phyloP scores from a whole-genome alignment of 495 filamentous ascomycete species.

The Neurospora sp. region DNA sequence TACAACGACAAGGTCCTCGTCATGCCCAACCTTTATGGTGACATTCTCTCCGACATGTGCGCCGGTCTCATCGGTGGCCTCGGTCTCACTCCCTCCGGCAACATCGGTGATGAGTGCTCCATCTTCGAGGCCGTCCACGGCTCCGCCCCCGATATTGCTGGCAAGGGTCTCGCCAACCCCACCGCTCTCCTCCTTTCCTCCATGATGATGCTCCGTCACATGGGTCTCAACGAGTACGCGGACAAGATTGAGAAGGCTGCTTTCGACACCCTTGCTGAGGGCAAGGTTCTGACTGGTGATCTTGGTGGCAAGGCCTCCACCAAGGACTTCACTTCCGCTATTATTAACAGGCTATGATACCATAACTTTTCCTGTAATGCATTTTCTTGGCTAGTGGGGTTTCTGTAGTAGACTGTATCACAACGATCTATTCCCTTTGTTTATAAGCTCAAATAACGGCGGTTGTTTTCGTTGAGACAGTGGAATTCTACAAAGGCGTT shows the following conservation, averaged over 20 bases:
- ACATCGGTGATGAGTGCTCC: constrained; percentile 97
- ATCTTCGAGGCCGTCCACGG: constrained; percentile 99
- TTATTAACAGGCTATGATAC: constrained; percentile 68
- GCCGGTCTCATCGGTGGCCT: constrained; percentile 96
- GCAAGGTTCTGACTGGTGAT: constrained; percentile 91
- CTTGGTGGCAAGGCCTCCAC: constrained; percentile 92
- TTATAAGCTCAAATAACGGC: background rate
- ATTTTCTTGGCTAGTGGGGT: constrained; percentile 4
- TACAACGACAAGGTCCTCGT: constrained; percentile 99
- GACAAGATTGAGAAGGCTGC: constrained; percentile 84
- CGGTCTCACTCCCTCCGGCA: constrained; percentile 91
- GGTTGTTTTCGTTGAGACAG: background rate
- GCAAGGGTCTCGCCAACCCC: constrained; percentile 90
- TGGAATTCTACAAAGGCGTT: background rate
- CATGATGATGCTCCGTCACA: constrained; percentile 99
- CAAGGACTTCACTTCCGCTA: constrained; percentile 79
- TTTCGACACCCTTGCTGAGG: constrained; percentile 88
- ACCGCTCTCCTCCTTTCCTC: constrained; percentile 83
- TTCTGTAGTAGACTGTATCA: constrained; percentile 13
- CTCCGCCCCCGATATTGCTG: constrained; percentile 94
- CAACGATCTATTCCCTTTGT: constrained; percentile 5
- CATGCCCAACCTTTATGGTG: constrained; percentile 99
- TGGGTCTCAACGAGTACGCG: constrained; percentile 81
- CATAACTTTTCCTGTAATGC: constrained; percentile 6
- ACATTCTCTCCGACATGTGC: constrained; percentile 99